Evolutionary conservation across 805 yeast species (phyloP), one percentile per base, ranked within the genome.

Genomic region (Brettanomyces nanus): DNA sequence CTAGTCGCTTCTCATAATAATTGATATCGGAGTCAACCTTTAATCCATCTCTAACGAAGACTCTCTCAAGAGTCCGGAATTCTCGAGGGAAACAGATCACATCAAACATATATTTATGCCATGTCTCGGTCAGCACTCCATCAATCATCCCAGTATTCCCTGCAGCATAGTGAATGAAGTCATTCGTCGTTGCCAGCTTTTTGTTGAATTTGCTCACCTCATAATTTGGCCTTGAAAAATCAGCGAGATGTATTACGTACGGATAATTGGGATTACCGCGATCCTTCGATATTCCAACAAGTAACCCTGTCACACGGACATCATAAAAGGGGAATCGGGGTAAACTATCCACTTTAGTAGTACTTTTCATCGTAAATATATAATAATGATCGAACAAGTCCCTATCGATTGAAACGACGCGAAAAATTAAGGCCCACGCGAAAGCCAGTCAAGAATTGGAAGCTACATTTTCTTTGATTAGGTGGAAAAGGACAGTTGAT

Each of bases 231-330:
- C 27, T 23, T 0, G 52, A 39, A 15, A 53, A 52, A 32, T 53
- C 58, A 3, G 53, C 47, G 37, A 52, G 20, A 37, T 51, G 52
- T n/a, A 53, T 26, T 7, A 34, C 40, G 18, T 36, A 40, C 7
- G 56, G 56, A 7, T 19, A 35, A 28, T n/a, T 22, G 32, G 4
- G 20, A 43, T 33, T 15, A 13, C 22, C 23, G 5, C n/a, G 5
- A 18, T 28, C 22, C n/a, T 44, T 29, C 7, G 54, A 42, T 15
- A 52, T 37, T 3, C 54, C 58, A 6, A 53, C 36, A 15, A 53
- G 13, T 6, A 52, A 35, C 9, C 53, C 53, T 4, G 42, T 26
- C 2, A 47, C 31, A 9, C 46, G 36, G 14, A 34, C 35, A 28
- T 45, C 39, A 5, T 19, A 10, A 14, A 33, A 33, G 28, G 36